Conservation (phyloP, 129 eudicot species). For the Chrysanthemum seticuspe region DNA sequence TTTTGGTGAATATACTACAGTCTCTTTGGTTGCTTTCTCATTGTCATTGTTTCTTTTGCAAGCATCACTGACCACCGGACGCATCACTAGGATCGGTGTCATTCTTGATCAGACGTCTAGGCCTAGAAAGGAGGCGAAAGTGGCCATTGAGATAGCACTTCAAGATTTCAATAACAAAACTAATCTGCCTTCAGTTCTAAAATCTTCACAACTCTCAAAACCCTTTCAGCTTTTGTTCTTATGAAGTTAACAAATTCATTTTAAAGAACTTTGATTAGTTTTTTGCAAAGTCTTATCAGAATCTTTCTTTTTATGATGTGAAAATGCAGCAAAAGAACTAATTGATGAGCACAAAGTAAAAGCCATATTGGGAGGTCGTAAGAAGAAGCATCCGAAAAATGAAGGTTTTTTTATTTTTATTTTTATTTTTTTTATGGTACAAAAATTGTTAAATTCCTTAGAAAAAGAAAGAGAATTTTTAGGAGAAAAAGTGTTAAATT, state of each 20-base stretch:
- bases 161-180: constrained; percentile 31
- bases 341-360: constrained; percentile 30
- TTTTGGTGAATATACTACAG: too few species aligned
- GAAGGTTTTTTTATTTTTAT: too few species aligned
- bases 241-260: neutral
- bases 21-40: constrained; percentile 14
- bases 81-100: constrained; percentile 31
- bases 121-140: constrained; percentile 47
- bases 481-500: too few species aligned
- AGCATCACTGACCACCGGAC: constrained; percentile 22
- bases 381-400: constrained; percentile 37
- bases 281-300: neutral
- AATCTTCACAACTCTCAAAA: constrained; percentile 26
- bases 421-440: too few species aligned
- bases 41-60: constrained; percentile 22
- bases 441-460: too few species aligned
- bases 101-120: constrained; percentile 40
- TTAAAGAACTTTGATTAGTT: neutral
- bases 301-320: constrained; percentile 2
- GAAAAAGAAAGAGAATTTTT: too few species aligned
- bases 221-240: constrained; percentile 12
- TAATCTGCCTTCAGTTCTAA: constrained; percentile 16
- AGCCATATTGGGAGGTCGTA: constrained; percentile 50
- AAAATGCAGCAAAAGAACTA: constrained; percentile 25
- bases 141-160: constrained; percentile 49